These are phyloP conservation scores for Jatropha curcas DNA, from an alignment of 345 rosid species.

Conservation along the genomic window DNA sequence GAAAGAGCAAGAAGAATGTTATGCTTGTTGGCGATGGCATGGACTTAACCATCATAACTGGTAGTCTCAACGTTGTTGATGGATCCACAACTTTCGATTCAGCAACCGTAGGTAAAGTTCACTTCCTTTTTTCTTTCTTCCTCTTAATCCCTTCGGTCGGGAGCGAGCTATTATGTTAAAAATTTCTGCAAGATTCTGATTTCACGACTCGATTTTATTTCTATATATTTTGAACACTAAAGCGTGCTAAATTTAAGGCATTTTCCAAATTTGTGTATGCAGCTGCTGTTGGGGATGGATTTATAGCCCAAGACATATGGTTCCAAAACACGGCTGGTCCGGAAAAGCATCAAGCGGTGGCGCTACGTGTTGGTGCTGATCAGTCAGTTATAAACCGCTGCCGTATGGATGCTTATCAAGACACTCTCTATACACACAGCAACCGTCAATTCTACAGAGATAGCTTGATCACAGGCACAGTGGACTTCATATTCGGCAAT, in stretches of 20 bases:
- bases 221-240: too few species aligned
- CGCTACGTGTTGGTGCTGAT: constrained; percentile 17
- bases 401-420: constrained; percentile 22
- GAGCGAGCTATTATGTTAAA: too few species aligned
- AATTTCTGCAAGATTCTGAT: too few species aligned
- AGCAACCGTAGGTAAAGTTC: constrained; percentile 22
- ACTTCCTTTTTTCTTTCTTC: background rate
- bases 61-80: constrained; percentile 21
- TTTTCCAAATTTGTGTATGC: background rate
- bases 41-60: constrained; percentile 21
- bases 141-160: too few species aligned
- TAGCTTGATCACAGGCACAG: constrained; percentile 1
- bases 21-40: constrained; percentile 26
- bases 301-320: constrained; percentile 24
- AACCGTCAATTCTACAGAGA: constrained; percentile 23
- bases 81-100: constrained; percentile 20
- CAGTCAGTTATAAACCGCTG: constrained; percentile 15
- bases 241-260: too few species aligned
- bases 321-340: constrained; percentile 24
- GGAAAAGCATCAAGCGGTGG: constrained; percentile 20
- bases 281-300: constrained; percentile 28
- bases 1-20: constrained; percentile 20
- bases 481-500: constrained; percentile 20
- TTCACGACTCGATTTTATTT: too few species aligned
- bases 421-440: constrained; percentile 15